Evolutionary conservation across 257 asterid genomes (phyloP), one percentile per base, ranked within the genome.

Genomic region (Haberlea rhodopensis): DNA sequence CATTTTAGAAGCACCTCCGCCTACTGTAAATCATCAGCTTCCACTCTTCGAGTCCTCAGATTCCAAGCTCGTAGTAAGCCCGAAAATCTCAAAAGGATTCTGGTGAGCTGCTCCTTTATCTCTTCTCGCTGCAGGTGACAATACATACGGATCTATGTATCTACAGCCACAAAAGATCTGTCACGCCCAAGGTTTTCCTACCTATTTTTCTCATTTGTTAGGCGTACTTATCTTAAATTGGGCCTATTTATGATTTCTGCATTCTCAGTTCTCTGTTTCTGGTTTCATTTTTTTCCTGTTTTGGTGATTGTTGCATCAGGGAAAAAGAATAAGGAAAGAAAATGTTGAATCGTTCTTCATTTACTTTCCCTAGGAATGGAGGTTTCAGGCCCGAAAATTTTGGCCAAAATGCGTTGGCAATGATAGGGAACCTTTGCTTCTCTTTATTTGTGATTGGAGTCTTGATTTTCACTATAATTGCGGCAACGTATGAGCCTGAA

Each of bases 401-500:
- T 19, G 97, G 99, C 23, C 90, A 79, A 45, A 80, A 85, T 75
- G 99, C 91, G 8, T 24, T 87, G 65, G 79, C 94, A 29, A 57
- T 89, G 94, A 85, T 89, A 52, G 84, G 89, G 65, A 92, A 89
- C 56, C 89, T 92, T 4, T 85, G 94, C 56, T 89, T 92, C 81
- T 77, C 85, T 43, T 22, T 92, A 21, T 85, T 89, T 67, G 99
- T 92, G 8, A 63, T 87, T 60, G 97, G 83, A 60, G 97, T 92
- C 27, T 74, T 92, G 73, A 74, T 92, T 65, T 89, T 92, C 73
- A 89, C 96, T 32, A 70, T 92, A 58, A 89, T 92, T 57, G 99
- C 96, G 49, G 95, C 96, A 1, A 92, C 96, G 25, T 92, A 89
- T 68, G 82, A 92, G 66, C 99, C 99, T 2, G 96, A 87, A 70